phyloP scores from a whole-genome alignment of 2,329 filamentous ascomycete genomes.

The Pseudogymnoascus sp. region DNA sequence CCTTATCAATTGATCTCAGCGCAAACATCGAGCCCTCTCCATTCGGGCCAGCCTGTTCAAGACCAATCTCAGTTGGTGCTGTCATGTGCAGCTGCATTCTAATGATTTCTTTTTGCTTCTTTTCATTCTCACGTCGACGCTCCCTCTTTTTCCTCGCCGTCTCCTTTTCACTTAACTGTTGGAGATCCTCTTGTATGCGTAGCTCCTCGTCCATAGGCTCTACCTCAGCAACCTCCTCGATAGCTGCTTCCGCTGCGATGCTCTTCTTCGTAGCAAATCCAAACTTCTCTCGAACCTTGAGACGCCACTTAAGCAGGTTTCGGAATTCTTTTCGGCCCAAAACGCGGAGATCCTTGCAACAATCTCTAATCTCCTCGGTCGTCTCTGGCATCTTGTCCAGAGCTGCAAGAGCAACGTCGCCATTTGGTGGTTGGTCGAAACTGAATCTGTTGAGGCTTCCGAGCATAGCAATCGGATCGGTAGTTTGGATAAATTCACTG shows the following conservation, averaged over 20 bases:
- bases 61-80: slow-evolving; percentile 88
- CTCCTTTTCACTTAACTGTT: slow-evolving; percentile 74
- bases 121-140: slow-evolving; percentile 80
- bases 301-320: slow-evolving; percentile 76
- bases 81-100: slow-evolving; percentile 97
- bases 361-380: slow-evolving; percentile 69
- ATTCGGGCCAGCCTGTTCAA: slow-evolving; percentile 73
- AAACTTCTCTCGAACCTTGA: slow-evolving; percentile 85
- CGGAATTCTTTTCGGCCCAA: slow-evolving; percentile 94
- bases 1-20: slow-evolving; percentile 73
- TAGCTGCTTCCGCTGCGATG: slow-evolving; percentile 37
- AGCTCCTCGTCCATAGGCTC: slow-evolving; percentile 93
- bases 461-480: slow-evolving; percentile 86
- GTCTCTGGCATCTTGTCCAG: slow-evolving; percentile 82
- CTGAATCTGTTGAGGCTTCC: slow-evolving; percentile 77
- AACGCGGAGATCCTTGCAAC: slow-evolving; percentile 79
- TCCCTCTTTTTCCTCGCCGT: slow-evolving; percentile 72
- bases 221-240: slow-evolving; percentile 68
- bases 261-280: slow-evolving; percentile 67
- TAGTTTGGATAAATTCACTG: slow-evolving; percentile 88
- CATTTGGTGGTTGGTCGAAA: slow-evolving; percentile 72
- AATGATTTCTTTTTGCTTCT: slow-evolving; percentile 89
- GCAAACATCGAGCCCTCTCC: slow-evolving; percentile 82
- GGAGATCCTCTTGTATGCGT: slow-evolving; percentile 79
- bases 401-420: slow-evolving; percentile 79